Percentiles rank a stretch among this genome's conserved stretches.
Evolutionary conservation across 164 flowering plant genomes (phyloP).

Genomic region (Protea cynaroides): DNA sequence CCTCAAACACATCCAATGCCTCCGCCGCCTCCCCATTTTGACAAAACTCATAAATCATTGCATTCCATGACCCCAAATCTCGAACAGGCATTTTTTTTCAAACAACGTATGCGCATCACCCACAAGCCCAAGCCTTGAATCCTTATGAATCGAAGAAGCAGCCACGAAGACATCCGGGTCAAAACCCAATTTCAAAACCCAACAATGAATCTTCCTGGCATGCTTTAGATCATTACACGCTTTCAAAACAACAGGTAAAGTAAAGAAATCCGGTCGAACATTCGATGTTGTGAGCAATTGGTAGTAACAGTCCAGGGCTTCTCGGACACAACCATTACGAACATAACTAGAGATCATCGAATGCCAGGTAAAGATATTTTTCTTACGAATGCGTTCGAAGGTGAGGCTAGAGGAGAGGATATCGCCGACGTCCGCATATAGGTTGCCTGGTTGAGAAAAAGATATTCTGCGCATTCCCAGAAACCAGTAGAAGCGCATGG

Average conservation of each 20-base stretch:
- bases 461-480: constrained; percentile 35
- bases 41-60: constrained; percentile 57
- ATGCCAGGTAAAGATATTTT: constrained; percentile 60
- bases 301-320: constrained; percentile 40
- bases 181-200: constrained; percentile 47
- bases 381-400: constrained; percentile 38
- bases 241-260: constrained; percentile 65
- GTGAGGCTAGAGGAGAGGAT: constrained; percentile 29
- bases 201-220: constrained; percentile 48
- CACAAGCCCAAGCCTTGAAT: constrained; percentile 38
- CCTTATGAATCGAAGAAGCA: constrained; percentile 63
- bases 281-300: constrained; percentile 26
- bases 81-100: constrained; percentile 43
- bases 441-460: constrained; percentile 49
- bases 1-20: constrained; percentile 41
- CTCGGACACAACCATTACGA: constrained; percentile 30
- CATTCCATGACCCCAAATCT: constrained; percentile 67
- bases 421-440: constrained; percentile 46
- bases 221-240: constrained; percentile 39
- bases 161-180: constrained; percentile 60
- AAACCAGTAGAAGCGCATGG: constrained; percentile 54
- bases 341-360: constrained; percentile 61
- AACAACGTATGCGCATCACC: constrained; percentile 42
- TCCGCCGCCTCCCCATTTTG: constrained; percentile 42
- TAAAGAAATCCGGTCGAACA: constrained; percentile 54